A percentile compares a stretch with the other conserved stretches of the same genome.
These are phyloP conservation scores for Carex cristatella DNA, from an alignment of 176 grass and related monocot species.

Conservation along the genomic window DNA sequence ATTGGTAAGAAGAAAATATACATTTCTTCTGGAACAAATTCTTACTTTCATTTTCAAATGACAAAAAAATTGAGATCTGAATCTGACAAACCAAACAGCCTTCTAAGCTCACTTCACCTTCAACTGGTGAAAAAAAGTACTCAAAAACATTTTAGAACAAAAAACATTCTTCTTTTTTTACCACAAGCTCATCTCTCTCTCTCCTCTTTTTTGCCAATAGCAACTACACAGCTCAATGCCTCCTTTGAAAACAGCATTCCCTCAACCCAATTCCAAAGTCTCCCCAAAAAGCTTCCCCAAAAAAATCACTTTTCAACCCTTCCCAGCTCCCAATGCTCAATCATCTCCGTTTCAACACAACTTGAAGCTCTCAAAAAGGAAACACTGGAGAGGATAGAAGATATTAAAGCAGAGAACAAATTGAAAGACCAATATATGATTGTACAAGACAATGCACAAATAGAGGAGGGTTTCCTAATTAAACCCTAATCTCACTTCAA, in stretches of 20 bases:
- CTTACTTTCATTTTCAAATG: background rate
- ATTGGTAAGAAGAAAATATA: background rate
- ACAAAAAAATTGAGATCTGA: background rate
- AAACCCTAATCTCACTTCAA: conserved; percentile 16
- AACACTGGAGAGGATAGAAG: background rate
- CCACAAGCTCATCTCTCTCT: background rate
- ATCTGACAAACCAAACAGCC: conserved; percentile 11
- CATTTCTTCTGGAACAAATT: background rate
- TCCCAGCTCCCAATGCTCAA: background rate
- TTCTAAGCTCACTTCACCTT: background rate
- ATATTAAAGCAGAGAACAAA: background rate
- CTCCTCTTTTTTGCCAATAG: conserved; percentile 18
- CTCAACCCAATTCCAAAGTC: conserved; percentile 15
- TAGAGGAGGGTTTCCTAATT: conserved; percentile 5
- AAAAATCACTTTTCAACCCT: conserved; percentile 17
- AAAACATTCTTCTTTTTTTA: conserved; percentile 1
- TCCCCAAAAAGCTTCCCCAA: conserved; percentile 25
- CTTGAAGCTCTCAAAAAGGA: background rate
- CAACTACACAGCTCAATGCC: conserved; percentile 22
- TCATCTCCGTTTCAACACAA: background rate
- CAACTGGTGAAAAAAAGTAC: background rate
- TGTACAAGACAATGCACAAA: background rate
- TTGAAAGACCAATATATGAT: background rate
- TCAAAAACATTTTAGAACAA: conserved; percentile 1
- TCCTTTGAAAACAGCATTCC: conserved; percentile 23